A percentile compares a stretch with the other conserved stretches of the same genome.
Evolutionary conservation across 805 yeast genomes (phyloP).

Genomic region (Candida patagonica): DNA sequence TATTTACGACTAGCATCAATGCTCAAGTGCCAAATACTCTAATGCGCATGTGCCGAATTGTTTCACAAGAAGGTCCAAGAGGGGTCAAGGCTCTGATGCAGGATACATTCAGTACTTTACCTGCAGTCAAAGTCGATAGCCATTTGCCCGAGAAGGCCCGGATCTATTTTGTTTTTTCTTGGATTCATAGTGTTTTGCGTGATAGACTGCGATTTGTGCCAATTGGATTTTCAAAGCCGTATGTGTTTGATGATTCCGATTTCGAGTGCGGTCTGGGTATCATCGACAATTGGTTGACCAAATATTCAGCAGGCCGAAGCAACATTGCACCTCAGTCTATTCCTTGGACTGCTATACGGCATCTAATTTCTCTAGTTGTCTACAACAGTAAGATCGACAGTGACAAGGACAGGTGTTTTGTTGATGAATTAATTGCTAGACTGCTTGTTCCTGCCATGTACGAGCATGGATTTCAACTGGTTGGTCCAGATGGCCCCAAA

Average conservation of each 20-base stretch:
- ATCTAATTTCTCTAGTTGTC: slow-evolving; percentile 43
- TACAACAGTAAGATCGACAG: slow-evolving; percentile 45
- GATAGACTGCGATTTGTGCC: slow-evolving; percentile 55
- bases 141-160: slow-evolving; percentile 38
- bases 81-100: slow-evolving; percentile 44
- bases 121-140: slow-evolving; percentile 9
- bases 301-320: slow-evolving; percentile 19
- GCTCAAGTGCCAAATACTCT: slow-evolving; percentile 48
- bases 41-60: slow-evolving; percentile 43
- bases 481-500: slow-evolving; percentile 5
- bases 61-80: slow-evolving; percentile 53
- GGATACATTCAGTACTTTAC: slow-evolving; percentile 29
- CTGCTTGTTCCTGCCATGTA: slow-evolving; percentile 13
- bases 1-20: slow-evolving; percentile 52
- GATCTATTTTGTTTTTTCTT: slow-evolving; percentile 46
- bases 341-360: slow-evolving; percentile 46
- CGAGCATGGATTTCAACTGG: slow-evolving; percentile 27
- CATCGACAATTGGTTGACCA: slow-evolving; percentile 34
- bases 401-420: slow-evolving; percentile 13
- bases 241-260: slow-evolving; percentile 73
- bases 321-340: slow-evolving; percentile 39
- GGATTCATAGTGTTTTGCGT: slow-evolving; percentile 61
- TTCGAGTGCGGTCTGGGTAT: slow-evolving; percentile 40
- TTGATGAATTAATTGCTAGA: slow-evolving; percentile 14
- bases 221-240: slow-evolving; percentile 47